These are phyloP conservation scores for Physaria fendleri DNA, from an alignment of 345 rosid species.

Conservation along the genomic window DNA sequence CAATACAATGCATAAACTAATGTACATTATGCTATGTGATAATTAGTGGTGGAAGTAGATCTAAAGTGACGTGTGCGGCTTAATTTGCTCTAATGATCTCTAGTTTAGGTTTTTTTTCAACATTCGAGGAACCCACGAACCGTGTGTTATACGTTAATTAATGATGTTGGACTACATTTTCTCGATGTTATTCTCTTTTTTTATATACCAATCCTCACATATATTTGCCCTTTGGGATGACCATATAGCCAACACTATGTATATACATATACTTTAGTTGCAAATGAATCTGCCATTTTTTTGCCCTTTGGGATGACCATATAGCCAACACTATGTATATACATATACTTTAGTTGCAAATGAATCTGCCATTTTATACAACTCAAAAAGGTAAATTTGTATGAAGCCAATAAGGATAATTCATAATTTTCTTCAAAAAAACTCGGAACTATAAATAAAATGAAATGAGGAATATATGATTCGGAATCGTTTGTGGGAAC, in stretches of 20 bases:
- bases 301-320: slow-evolving; percentile 13
- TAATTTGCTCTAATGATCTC: no score
- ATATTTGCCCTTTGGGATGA: slow-evolving; percentile 18
- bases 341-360: not conserved
- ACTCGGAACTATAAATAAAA: not conserved
- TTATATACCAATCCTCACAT: not conserved
- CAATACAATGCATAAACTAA: no score
- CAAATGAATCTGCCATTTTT: slow-evolving; percentile 19
- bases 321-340: slow-evolving; percentile 5
- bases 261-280: not conserved
- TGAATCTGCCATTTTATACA: no score
- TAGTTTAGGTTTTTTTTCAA: not conserved
- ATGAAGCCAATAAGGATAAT: no score
- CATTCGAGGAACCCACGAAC: not conserved
- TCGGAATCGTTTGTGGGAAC: slow-evolving; percentile 25
- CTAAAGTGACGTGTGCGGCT: no score
- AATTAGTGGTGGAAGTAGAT: no score
- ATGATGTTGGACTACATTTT: not conserved
- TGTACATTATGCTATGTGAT: no score
- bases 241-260: slow-evolving; percentile 2
- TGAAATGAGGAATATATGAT: slow-evolving; percentile 19
- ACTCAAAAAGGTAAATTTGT: no score
- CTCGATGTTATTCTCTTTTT: not conserved
- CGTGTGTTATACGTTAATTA: not conserved
- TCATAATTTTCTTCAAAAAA: no score